Evolutionary conservation across 2,329 filamentous ascomycete species (phyloP).

Genomic region (Fonsecaea pedrosoi): DNA sequence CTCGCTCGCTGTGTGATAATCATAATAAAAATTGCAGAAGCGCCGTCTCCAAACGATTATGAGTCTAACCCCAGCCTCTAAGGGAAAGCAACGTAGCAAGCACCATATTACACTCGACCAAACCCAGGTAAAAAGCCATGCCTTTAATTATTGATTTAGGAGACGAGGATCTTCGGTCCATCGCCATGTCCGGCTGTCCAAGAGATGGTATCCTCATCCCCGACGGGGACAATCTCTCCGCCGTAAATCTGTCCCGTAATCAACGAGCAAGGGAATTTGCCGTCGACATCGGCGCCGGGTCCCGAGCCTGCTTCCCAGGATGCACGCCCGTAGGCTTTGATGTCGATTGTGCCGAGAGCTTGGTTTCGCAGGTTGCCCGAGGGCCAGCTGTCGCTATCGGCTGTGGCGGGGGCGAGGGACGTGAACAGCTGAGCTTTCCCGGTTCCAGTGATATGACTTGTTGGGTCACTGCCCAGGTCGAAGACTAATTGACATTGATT

Average conservation of each 20-base stretch:
- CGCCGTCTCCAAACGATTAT: no score
- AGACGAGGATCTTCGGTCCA: conserved; percentile 29
- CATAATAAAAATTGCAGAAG: neutral
- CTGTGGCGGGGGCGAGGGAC: conserved; percentile 34
- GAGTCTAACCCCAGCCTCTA: neutral
- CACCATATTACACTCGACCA: neutral
- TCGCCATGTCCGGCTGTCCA: conserved; percentile 25
- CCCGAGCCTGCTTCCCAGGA: conserved; percentile 30
- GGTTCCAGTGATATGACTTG: conserved; percentile 27
- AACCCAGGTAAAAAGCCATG: neutral
- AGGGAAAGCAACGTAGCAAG: neutral
- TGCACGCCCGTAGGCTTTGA: conserved; percentile 28
- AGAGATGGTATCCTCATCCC: conserved; percentile 24
- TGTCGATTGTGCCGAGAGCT: conserved; percentile 32
- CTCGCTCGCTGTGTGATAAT: neutral
- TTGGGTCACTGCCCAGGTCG: conserved; percentile 24
- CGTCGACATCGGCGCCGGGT: conserved; percentile 25
- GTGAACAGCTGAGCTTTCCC: conserved; percentile 38
- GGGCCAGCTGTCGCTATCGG: conserved; percentile 35
- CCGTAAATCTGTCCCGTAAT: conserved; percentile 30
- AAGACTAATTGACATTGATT: conserved; percentile 40
- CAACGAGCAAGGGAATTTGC: conserved; percentile 28
- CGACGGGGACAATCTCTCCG: conserved; percentile 31
- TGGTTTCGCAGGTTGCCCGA: conserved; percentile 39
- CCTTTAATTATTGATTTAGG: neutral